A percentile compares a stretch with the other conserved stretches of the same genome.
phyloP scores from a whole-genome alignment of 495 filamentous ascomycete genomes.

The Letharia columbiana region DNA sequence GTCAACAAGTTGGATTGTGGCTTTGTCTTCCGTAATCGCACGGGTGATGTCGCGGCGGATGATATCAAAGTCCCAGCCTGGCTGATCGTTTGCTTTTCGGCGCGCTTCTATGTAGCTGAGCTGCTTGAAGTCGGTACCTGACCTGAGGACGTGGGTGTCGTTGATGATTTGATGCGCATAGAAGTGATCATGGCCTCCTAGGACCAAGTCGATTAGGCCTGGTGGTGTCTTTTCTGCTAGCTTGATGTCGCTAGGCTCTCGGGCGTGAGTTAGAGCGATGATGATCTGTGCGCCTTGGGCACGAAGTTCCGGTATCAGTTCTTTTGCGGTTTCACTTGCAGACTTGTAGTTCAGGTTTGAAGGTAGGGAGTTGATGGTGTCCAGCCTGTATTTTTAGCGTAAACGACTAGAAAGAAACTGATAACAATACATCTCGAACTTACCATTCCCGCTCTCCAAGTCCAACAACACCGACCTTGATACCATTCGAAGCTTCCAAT shows the following conservation, averaged over 20 bases:
- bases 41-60: constrained; percentile 60
- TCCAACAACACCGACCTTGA: constrained; percentile 79
- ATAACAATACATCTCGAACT: constrained; percentile 2
- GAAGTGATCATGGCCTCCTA: constrained; percentile 87
- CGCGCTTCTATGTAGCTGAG: constrained; percentile 74
- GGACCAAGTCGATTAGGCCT: constrained; percentile 69
- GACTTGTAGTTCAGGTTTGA: constrained; percentile 72
- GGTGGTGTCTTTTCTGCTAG: constrained; percentile 57
- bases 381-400: constrained; percentile 48
- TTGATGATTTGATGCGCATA: constrained; percentile 71
- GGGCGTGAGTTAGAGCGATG: constrained; percentile 72
- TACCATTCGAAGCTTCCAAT: constrained; percentile 67
- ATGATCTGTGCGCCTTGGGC: constrained; percentile 73
- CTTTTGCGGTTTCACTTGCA: constrained; percentile 59
- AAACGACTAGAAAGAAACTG: constrained; percentile 2
- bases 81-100: constrained; percentile 36
- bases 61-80: constrained; percentile 71
- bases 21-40: constrained; percentile 52
- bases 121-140: constrained; percentile 84
- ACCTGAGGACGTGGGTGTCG: constrained; percentile 68
- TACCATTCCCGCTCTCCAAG: constrained; percentile 68
- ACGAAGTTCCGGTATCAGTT: constrained; percentile 59
- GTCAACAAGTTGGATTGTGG: constrained; percentile 49
- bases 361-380: constrained; percentile 77
- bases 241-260: constrained; percentile 80